Evolutionary conservation across 208 protist species (phyloP).

Genomic region (Acanthamoeba castellanii): DNA sequence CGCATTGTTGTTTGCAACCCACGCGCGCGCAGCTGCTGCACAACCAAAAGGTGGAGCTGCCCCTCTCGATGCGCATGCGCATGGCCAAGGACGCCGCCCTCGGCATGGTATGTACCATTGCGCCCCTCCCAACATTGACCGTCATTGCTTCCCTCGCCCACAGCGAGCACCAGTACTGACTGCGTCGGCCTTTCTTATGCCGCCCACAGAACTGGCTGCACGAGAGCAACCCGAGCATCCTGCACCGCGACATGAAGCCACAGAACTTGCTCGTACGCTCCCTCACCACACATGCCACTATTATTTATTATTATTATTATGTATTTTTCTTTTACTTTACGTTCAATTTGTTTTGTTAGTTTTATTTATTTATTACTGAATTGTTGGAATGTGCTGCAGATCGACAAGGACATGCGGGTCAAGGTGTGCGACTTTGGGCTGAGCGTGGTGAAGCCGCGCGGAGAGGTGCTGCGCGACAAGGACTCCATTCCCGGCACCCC

Average conservation of each 20-base stretch:
- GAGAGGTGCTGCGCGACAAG: conserved; percentile 60
- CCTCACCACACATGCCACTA: neutral
- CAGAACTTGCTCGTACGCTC: conserved; percentile 62
- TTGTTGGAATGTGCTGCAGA: neutral
- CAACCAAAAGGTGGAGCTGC: conserved; percentile 33
- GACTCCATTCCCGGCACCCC: conserved; percentile 47
- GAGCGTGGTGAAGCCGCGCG: conserved; percentile 8
- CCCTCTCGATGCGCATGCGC: conserved; percentile 22
- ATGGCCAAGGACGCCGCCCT: conserved; percentile 85
- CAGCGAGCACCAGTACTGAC: too few relatives aligned
- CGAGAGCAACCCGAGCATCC: conserved; percentile 81
- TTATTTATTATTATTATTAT: too few relatives aligned
- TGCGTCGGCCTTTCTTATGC: neutral
- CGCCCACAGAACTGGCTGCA: conserved; percentile 79
- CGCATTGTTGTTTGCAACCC: too few relatives aligned
- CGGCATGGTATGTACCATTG: conserved; percentile 72
- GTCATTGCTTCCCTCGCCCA: neutral
- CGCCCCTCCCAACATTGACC: neutral
- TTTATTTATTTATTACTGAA: neutral
- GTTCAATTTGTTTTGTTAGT: neutral
- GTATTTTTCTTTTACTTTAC: too few relatives aligned
- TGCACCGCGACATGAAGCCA: conserved; percentile 86
- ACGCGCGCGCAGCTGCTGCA: conserved; percentile 70
- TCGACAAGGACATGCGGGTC: conserved; percentile 57
- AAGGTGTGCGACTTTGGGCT: conserved; percentile 73